Base-by-base conservation (phyloP, 768 basidiomycete genomes). In the Favolaschia claudopus region DNA sequence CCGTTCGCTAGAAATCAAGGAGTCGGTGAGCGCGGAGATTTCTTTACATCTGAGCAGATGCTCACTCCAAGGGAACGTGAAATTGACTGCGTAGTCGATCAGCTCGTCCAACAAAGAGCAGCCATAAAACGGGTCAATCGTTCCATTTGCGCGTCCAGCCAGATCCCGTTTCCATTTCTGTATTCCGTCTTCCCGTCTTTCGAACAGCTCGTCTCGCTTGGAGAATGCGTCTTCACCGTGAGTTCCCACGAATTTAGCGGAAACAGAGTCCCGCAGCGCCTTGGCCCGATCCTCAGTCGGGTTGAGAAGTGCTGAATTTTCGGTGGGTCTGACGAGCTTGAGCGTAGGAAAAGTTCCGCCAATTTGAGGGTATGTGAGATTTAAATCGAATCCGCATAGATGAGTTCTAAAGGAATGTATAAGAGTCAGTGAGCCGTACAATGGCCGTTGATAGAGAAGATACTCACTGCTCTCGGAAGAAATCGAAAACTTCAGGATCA, bases 41-140 rank as follows among this genome's bases (percentile, higher is more conserved):
- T n/a, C 20, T 25, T 27, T 36, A 15, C 5, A 19, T 32, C n/a
- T 15, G 24, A 45, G 27, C n/a, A 15, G 28, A 44, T 29, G 55
- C 58, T 32, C 29, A 59, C 58, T 13, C 58, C 58, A 59, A 4
- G 84, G 83, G 56, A 74, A 77, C 2, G 82, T 80, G 62, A 73
- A 85, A 59, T 85, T 85, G 46, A 76, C 27, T 7, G 84, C 83
- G 54, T 83, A 85, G 67, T 84, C 83, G n/a, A 80, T 19, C 71
- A 83, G 74, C 66, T 83, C 79, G 54, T 81, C 78, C 43, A 74
- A 79, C 32, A 85, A 52, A 47, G 76, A 74, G 67, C 83, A 85
- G n/a, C 77, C 77, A 17, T 79, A 79, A 69, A 47, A 74, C 7
- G 69, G 19, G 32, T 76, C 69, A 22, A 78, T 76, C 9, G 76